These are phyloP conservation scores for Annulohypoxylon moriforme DNA, from an alignment of 495 filamentous ascomycete species.

Conservation along the genomic window DNA sequence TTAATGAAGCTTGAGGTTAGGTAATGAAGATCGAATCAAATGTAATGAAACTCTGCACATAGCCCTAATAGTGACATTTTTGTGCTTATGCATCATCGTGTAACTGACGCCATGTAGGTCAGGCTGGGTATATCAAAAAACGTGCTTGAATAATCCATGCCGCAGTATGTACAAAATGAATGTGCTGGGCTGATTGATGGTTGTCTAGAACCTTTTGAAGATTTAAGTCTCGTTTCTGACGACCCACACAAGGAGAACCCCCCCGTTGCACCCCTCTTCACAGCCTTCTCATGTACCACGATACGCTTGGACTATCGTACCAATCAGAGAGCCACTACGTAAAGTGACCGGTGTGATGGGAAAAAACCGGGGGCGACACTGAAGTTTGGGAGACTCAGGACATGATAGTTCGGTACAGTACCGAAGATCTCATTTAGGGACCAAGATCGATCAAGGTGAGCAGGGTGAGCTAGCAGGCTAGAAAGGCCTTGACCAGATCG, in stretches of 20 bases:
- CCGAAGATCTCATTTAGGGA: slow-evolving; percentile 14
- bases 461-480: background rate
- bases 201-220: slow-evolving; percentile 39
- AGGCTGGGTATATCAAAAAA: slow-evolving; percentile 14
- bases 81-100: background rate
- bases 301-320: slow-evolving; percentile 43
- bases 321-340: slow-evolving; percentile 33
- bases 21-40: background rate
- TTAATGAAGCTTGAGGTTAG: background rate
- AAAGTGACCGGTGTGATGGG: slow-evolving; percentile 46
- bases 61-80: background rate
- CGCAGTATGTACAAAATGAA: slow-evolving; percentile 15
- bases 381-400: slow-evolving; percentile 26
- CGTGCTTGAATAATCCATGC: slow-evolving; percentile 20
- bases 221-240: slow-evolving; percentile 17
- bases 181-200: slow-evolving; percentile 29
- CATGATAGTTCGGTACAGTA: slow-evolving; percentile 25
- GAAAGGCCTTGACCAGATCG: slow-evolving; percentile 16
- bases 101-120: slow-evolving; percentile 17
- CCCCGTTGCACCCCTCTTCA: slow-evolving; percentile 20
- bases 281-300: slow-evolving; percentile 32
- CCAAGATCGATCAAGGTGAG: slow-evolving; percentile 21
- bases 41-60: background rate
- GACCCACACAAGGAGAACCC: slow-evolving; percentile 33
- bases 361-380: slow-evolving; percentile 27